Evolutionary conservation across 2,329 filamentous ascomycete species (phyloP), one percentile per base, ranked within the genome.

Genomic region (Chaetomium sp.): DNA sequence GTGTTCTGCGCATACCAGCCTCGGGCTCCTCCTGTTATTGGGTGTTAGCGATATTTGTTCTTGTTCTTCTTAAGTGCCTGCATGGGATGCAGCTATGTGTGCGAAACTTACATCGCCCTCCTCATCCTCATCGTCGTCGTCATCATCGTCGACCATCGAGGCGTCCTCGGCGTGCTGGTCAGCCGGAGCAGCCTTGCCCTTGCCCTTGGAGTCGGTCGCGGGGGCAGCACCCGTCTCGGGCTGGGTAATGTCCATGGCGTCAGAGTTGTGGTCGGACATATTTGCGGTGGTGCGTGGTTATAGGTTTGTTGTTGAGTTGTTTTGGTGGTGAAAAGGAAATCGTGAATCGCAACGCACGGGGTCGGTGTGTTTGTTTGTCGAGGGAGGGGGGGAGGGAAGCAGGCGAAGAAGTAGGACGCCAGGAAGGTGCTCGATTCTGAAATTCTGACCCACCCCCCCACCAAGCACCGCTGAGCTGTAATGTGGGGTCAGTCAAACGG

Each of bases 81-180:
- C 7, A 27, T 11, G 33, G 38, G 33, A 51, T 32, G 36, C 43
- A 11, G 44, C 35, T 10, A 35, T 35, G 52, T n/a, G 47, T 34
- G 52, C n/a, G 14, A 9, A 36, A 45, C 65, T 59, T 52, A 70
- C 69, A 58, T 70, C 68, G n/a, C 65, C 65, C 10, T 78, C 80
- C 43, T 79, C 83, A 49, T 87, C 87, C 42, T 91, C 88, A 12
- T 87, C 84, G 52, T 82, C 84, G 48, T 82, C 83, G 35, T 89
- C 87, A 1, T 90, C 82, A 36, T 87, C 87, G 65, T 90, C 87
- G 45, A 86, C 87, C 81, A 90, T 88, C 68, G 79, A 79, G 67
- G 82, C 74, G 64, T 87, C 83, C 62, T 84, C 72, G 53, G 72
- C 71, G 51, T 72, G 69, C 59, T 80, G 73, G 62, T 74, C 72